Evolutionary conservation across 768 basidiomycete genomes (phyloP).

Genomic region (Agaricus subrufescens): DNA sequence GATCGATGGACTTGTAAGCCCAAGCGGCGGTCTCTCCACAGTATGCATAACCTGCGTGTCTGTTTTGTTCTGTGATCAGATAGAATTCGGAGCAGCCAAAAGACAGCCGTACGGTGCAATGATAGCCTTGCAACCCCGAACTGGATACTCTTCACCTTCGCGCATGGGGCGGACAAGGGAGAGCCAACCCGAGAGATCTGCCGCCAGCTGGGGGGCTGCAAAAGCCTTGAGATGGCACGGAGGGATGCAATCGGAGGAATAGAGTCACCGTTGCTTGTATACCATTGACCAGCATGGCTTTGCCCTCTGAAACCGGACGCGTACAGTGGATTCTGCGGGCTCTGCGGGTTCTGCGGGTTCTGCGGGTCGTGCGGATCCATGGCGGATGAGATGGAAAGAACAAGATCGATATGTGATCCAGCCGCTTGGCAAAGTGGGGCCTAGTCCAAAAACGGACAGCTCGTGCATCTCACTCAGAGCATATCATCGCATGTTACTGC

Average conservation of each 20-base stretch:
- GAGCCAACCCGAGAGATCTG: slow-evolving; percentile 64
- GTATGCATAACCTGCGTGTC: slow-evolving; percentile 95
- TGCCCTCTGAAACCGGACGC: slow-evolving; percentile 38
- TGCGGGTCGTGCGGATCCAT: not conserved
- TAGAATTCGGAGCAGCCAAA: not conserved
- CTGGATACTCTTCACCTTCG: slow-evolving; percentile 44
- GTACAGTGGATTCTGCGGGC: not conserved
- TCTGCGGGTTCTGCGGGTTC: no score
- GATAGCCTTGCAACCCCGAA: slow-evolving; percentile 73
- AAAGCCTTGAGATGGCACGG: slow-evolving; percentile 3
- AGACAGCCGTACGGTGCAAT: slow-evolving; percentile 72
- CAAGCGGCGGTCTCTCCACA: slow-evolving; percentile 93
- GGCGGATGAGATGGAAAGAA: not conserved
- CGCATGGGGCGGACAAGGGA: slow-evolving; percentile 41
- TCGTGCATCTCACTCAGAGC: slow-evolving; percentile 5
- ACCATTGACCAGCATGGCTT: slow-evolving; percentile 91
- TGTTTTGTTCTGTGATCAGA: slow-evolving; percentile 23
- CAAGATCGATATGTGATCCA: not conserved
- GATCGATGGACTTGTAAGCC: slow-evolving; percentile 91
- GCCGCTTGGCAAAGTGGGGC: not conserved
- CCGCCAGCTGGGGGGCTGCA: slow-evolving; percentile 51
- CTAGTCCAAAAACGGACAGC: slow-evolving; percentile 1
- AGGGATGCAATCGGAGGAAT: not conserved
- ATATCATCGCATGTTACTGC: slow-evolving; percentile 40
- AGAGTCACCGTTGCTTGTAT: slow-evolving; percentile 57